phyloP scores from a whole-genome alignment of 208 protist species.

The Trypanosoma cruzi region DNA sequence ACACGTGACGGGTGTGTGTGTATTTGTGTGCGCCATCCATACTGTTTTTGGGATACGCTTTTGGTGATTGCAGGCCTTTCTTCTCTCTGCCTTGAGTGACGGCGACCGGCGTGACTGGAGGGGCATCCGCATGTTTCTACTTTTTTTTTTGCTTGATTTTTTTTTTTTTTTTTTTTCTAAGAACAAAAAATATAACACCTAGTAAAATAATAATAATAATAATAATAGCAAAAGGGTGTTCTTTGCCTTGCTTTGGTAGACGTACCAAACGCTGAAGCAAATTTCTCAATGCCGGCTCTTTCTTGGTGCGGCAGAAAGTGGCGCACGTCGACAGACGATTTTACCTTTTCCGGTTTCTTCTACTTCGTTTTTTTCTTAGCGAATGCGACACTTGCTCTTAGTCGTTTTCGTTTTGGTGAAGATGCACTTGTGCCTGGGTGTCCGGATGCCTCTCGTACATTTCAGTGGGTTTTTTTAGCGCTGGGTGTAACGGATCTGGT shows the following conservation, averaged over 20 bases:
- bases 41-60: too few species aligned
- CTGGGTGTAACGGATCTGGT: conserved; percentile 42
- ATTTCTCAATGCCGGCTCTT: conserved; percentile 65
- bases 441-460: conserved; percentile 9
- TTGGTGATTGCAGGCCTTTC: too few species aligned
- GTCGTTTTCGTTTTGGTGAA: conserved; percentile 2
- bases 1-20: too few species aligned
- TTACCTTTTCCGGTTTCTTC: conserved; percentile 60
- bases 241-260: not conserved
- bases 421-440: conserved; percentile 24
- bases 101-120: too few species aligned
- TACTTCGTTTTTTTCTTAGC: conserved; percentile 41
- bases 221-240: too few species aligned
- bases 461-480: conserved; percentile 31
- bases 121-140: too few species aligned
- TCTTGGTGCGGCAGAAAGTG: conserved; percentile 74
- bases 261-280: not conserved
- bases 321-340: conserved; percentile 77
- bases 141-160: too few species aligned
- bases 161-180: too few species aligned
- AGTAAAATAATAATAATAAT: too few species aligned
- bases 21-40: too few species aligned
- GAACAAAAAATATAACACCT: too few species aligned
- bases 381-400: conserved; percentile 26
- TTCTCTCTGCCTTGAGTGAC: too few species aligned